Conservation (phyloP, 257 asterid genomes). For the Solanum paucissectum region DNA sequence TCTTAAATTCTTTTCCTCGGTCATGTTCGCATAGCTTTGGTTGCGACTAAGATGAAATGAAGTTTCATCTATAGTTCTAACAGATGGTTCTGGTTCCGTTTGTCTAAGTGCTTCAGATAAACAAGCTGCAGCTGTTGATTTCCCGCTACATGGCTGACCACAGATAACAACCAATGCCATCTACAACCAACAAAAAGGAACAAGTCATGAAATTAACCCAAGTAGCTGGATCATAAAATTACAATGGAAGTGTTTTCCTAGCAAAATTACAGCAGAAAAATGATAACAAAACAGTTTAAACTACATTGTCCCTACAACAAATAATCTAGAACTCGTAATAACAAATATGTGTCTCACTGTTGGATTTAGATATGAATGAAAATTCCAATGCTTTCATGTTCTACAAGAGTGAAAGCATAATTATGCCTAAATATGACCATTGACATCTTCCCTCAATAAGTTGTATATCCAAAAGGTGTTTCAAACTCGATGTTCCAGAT, state of each 20-base stretch:
- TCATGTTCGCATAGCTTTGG: constrained; percentile 75
- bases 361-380: neutral
- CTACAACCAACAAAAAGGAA: constrained; percentile 10
- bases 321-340: neutral
- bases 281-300: neutral
- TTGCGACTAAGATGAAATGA: constrained; percentile 82
- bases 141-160: constrained; percentile 97
- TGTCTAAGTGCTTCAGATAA: constrained; percentile 74
- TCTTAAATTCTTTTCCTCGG: constrained; percentile 80
- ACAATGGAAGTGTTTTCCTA: neutral
- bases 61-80: constrained; percentile 61
- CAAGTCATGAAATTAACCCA: neutral
- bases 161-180: constrained; percentile 98
- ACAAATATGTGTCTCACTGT: neutral
- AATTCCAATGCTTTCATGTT: neutral
- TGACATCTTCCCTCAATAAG: neutral
- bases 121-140: constrained; percentile 69
- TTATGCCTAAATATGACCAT: neutral
- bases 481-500: neutral
- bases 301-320: neutral
- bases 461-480: neutral
- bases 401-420: neutral
- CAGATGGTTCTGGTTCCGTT: constrained; percentile 50
- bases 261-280: neutral
- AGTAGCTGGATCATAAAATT: neutral